Evolutionary conservation across 2,329 filamentous ascomycete species (phyloP), one percentile per base, ranked within the genome.

Genomic region (Cercospora berteroae): DNA sequence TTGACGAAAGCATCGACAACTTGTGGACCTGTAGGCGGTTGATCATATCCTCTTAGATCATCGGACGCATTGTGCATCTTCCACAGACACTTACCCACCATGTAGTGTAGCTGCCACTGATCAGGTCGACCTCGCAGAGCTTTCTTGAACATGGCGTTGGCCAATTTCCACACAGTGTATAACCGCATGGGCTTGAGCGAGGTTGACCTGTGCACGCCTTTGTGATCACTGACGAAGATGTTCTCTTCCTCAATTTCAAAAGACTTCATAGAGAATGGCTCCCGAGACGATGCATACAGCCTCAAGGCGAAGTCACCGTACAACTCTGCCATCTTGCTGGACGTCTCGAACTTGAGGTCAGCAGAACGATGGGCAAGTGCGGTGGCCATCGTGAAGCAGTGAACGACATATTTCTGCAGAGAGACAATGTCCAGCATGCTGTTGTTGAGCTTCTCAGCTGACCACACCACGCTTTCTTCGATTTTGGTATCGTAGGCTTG

Each of bases 381-480:
- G 48, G 89, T 82, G 7, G 90, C 89, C 88, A 91, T 90, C 3
- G 85, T 81, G 71, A 87, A 88, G 76, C 92, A 94, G 77, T 96
- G 92, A 56, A 96, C 94, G 1, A 92, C 89, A 73, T 88, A 88
- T 33, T 92, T 87, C 77, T 97, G 92, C 68, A 91, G 86, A 61
- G 87, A 88, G 25, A 93, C 86, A 55, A 96, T 80, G 66, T 96
- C 92, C 4, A 83, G 81, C 64, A 90, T 88, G 73, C 90, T 90
- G 76, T 91, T 94, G 79, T 96, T 96, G 80, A 96, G 89, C 79
- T 96, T 96, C 72, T 96, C 93, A 0, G 93, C 91, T 20, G 90
- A 91, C 93, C 93, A 96, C 5, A 94, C 87, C 5, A 96, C 91
- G 6, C 89, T 88, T 78, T 97, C 93, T 70, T 97, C 93, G 13